Evolutionary conservation across 108 stramenopile species (phyloP), one percentile per base, ranked within the genome.

Genomic region (Aurantiochytrium sp.): DNA sequence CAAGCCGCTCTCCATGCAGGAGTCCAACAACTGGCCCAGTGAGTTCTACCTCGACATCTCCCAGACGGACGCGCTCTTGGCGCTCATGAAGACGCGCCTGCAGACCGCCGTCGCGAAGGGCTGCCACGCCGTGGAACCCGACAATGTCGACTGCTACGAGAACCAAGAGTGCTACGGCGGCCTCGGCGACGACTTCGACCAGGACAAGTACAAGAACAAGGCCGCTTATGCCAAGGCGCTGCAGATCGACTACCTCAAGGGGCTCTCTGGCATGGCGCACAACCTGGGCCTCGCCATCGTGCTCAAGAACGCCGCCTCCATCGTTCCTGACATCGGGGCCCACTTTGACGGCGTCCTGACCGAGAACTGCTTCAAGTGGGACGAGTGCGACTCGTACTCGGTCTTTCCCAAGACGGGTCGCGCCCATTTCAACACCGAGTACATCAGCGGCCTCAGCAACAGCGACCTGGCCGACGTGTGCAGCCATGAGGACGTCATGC

Each of bases 31-130:
- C 45, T 81, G 73, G 73, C 59, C 59, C 34, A 48, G 45, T 24
- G 73, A 81, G 73, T 81, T 48, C 30, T 81, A 48, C 42, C n/a
- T 81, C n/a, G 73, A 81, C 45, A 81, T 81, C 45, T 48, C 42
- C 17, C n/a, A 48, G 24, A 41, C 45, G 6, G 73, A 81, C 30
- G 73, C 39, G 6, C 73, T 81, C 27, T 6, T 81, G 42, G 42
- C 73, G 6, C 73, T 81, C 73, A 41, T 81, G 42, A 15, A 22
- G 6, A 81, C 10, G 6, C 73, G 73, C 1, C 42, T 81, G 10
- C 10, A 81, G 45, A 12, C 6, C n/a, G 42, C 45, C 30, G 42
- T 21, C 21, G 42, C 39, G 17, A 41, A 48, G 45, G 73, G 73
- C 39, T 81, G 73, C 45, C 42, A 81, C 32, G 73, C 39, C 39